These are phyloP conservation scores for Hymenoscyphus fraxineus DNA, from an alignment of 2,329 filamentous ascomycete genomes.

Conservation along the genomic window DNA sequence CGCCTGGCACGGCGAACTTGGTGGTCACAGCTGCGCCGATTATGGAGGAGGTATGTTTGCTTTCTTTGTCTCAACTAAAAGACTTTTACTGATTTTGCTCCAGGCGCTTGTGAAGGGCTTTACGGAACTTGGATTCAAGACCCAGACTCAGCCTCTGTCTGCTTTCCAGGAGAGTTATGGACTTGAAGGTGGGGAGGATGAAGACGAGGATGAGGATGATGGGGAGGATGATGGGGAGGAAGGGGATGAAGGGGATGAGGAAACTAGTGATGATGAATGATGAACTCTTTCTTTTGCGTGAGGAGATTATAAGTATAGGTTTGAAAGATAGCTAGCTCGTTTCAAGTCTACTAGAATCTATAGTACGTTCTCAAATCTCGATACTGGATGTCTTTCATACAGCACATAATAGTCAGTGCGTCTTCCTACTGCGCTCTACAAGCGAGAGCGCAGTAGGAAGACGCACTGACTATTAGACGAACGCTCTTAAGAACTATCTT, in stretches of 20 bases:
- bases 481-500: too few species aligned
- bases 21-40: conserved; percentile 84
- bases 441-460: too few species aligned
- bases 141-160: conserved; percentile 67
- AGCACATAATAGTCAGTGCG: too few species aligned
- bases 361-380: too few species aligned
- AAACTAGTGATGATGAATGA: conserved; percentile 25
- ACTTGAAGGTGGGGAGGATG: conserved; percentile 60
- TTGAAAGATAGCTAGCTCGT: too few species aligned
- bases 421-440: too few species aligned
- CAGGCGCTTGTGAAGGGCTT: conserved; percentile 76
- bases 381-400: too few species aligned
- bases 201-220: conserved; percentile 41
- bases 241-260: conserved; percentile 20
- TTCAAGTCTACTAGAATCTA: too few species aligned
- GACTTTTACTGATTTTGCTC: conserved; percentile 14
- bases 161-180: conserved; percentile 91
- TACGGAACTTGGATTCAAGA: conserved; percentile 71
- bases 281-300: not conserved
- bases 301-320: not conserved
- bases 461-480: too few species aligned
- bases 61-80: conserved; percentile 3
- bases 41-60: conserved; percentile 72
- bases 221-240: conserved; percentile 28
- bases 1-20: conserved; percentile 74